These are phyloP conservation scores for Eucalyptus curtisii DNA, from an alignment of 345 rosid species.

Conservation along the genomic window DNA sequence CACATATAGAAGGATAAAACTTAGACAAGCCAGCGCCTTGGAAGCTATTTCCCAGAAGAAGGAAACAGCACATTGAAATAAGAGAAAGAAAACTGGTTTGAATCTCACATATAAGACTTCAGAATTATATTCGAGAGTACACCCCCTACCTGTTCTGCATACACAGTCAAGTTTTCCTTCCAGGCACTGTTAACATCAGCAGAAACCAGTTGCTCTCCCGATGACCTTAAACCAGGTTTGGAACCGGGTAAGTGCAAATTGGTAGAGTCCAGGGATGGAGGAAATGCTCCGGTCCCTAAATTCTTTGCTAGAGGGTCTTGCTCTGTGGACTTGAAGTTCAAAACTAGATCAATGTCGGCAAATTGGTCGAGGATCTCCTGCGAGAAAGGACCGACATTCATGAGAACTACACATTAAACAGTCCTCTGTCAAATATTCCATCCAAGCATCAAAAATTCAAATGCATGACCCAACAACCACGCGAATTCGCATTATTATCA, in stretches of 20 bases:
- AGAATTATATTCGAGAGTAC: background rate
- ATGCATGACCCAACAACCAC: background rate
- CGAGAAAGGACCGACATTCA: background rate
- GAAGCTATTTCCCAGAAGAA: background rate
- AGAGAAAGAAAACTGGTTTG: background rate
- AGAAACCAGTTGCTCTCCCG: background rate
- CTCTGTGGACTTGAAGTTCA: conserved; percentile 57
- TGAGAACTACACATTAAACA: background rate
- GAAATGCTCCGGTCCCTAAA: conserved; percentile 5
- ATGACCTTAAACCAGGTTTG: background rate
- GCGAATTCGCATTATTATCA: background rate
- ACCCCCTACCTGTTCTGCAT: conserved; percentile 47
- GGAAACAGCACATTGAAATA: background rate
- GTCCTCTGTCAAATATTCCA: background rate
- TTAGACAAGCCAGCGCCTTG: background rate
- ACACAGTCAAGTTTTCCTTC: conserved; percentile 28
- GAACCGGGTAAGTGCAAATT: conserved; percentile 8
- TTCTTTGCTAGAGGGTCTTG: conserved; percentile 21
- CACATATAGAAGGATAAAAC: background rate
- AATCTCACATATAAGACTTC: background rate
- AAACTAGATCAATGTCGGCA: conserved; percentile 74
- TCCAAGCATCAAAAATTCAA: background rate
- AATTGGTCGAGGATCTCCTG: conserved; percentile 90
- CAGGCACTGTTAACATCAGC: conserved; percentile 18
- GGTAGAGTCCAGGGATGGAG: conserved; percentile 9